These are phyloP conservation scores for Leishmania aethiopica DNA, from an alignment of 208 protist genomes.

Conservation along the genomic window DNA sequence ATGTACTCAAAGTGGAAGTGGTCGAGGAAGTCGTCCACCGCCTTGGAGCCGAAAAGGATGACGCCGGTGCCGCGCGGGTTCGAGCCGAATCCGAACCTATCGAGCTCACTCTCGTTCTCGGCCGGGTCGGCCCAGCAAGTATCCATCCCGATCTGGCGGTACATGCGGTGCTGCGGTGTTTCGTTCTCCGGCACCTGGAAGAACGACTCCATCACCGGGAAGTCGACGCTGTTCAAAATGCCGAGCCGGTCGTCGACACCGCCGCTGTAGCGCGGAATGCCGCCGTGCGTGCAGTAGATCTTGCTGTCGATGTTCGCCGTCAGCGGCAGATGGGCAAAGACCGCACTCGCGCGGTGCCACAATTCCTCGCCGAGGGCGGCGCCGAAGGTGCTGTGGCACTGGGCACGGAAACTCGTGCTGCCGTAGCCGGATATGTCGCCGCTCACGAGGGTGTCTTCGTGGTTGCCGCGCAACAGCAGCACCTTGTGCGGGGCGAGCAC, in stretches of 20 bases:
- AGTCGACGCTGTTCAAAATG: conserved; percentile 66
- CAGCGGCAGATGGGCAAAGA: conserved; percentile 89
- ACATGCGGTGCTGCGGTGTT: conserved; percentile 58
- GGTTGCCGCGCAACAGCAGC: conserved; percentile 93
- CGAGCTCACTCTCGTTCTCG: conserved; percentile 78
- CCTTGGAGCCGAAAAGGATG: conserved; percentile 82
- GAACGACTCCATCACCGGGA: conserved; percentile 83
- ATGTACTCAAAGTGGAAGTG: conserved; percentile 91
- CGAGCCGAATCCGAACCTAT: conserved; percentile 85
- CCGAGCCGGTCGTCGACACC: conserved; percentile 82
- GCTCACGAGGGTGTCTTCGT: conserved; percentile 94
- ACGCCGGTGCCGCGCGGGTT: conserved; percentile 89
- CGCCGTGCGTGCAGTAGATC: conserved; percentile 96
- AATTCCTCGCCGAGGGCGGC: conserved; percentile 81
- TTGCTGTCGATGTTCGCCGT: conserved; percentile 91
- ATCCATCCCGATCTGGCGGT: conserved; percentile 85
- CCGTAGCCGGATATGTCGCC: conserved; percentile 91
- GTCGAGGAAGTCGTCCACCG: conserved; percentile 90
- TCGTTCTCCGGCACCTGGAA: conserved; percentile 82
- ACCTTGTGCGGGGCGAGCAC: conserved; percentile 91
- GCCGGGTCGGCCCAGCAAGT: conserved; percentile 92
- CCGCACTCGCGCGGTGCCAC: conserved; percentile 82
- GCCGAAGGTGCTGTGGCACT: conserved; percentile 89
- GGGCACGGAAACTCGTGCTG: conserved; percentile 85
- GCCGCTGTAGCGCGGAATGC: conserved; percentile 88